Evolutionary conservation across 78 protist species (phyloP).

Genomic region (Goniomonas avonlea): DNA sequence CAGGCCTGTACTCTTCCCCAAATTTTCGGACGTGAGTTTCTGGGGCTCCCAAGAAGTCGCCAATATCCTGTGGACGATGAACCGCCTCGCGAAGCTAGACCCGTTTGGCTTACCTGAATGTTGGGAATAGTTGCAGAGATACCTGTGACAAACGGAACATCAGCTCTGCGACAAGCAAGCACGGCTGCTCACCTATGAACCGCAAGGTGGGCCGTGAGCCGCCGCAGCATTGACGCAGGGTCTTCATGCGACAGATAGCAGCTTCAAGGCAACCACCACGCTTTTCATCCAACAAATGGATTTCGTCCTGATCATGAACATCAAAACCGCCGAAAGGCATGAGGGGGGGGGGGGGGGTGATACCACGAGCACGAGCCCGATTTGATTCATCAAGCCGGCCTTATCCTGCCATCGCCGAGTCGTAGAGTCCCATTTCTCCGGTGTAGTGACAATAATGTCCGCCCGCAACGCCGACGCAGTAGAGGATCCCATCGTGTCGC

Average conservation of each 20-base stretch:
- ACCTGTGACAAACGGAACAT: too few relatives aligned
- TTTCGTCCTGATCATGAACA: background rate
- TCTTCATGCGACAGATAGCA: background rate
- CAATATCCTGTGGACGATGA: too few relatives aligned
- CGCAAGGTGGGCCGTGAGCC: too few relatives aligned
- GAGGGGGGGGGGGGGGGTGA: too few relatives aligned
- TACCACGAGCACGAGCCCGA: background rate
- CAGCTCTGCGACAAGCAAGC: too few relatives aligned
- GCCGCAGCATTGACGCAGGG: background rate
- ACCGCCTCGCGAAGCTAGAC: too few relatives aligned
- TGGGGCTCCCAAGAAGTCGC: background rate
- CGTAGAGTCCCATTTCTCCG: slow-evolving; percentile 1
- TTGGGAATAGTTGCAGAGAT: slow-evolving; percentile 5
- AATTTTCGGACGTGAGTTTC: background rate
- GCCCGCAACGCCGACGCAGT: too few relatives aligned
- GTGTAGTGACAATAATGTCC: background rate
- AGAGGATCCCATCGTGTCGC: too few relatives aligned
- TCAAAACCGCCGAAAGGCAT: background rate
- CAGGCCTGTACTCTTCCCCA: slow-evolving; percentile 1
- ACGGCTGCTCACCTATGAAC: too few relatives aligned
- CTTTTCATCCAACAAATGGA: background rate
- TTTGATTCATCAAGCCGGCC: background rate
- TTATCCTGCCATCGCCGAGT: background rate
- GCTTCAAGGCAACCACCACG: background rate
- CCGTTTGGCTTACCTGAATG: too few relatives aligned